Percentiles rank a stretch among this genome's conserved stretches.
These are phyloP conservation scores for Tuber magnatum DNA, from an alignment of 495 filamentous ascomycete species.

Conservation along the genomic window DNA sequence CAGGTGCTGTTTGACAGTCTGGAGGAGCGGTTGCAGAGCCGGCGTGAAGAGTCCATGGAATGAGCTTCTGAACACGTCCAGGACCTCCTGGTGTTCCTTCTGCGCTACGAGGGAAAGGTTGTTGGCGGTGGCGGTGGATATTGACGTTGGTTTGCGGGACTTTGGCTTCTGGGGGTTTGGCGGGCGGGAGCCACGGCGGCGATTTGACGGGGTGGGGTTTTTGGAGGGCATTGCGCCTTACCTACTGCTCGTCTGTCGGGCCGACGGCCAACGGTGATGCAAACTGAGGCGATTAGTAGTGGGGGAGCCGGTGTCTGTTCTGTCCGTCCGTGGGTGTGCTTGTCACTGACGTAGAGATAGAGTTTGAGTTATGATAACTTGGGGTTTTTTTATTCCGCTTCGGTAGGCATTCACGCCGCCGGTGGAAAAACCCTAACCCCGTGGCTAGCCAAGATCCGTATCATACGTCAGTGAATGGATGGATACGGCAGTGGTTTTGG, in stretches of 20 bases:
- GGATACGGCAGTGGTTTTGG: neutral
- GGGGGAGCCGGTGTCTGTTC: neutral
- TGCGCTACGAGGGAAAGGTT: neutral
- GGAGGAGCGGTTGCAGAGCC: slow-evolving; percentile 54
- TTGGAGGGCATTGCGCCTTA: slow-evolving; percentile 26
- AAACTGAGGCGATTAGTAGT: neutral
- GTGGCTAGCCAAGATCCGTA: neutral
- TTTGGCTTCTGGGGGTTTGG: slow-evolving; percentile 16
- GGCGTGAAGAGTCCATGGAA: slow-evolving; percentile 48
- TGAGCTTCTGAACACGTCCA: slow-evolving; percentile 67
- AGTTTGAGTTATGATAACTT: neutral
- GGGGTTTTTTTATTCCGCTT: neutral
- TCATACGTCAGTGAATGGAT: neutral
- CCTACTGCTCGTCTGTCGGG: neutral
- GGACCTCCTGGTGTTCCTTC: slow-evolving; percentile 54
- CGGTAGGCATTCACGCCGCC: neutral
- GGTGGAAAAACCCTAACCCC: neutral
- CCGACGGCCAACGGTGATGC: neutral
- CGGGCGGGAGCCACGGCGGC: slow-evolving; percentile 28
- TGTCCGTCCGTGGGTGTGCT: neutral
- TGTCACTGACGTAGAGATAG: neutral
- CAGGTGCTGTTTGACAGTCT: slow-evolving; percentile 73
- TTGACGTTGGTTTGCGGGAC: slow-evolving; percentile 11
- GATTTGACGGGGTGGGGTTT: slow-evolving; percentile 31
- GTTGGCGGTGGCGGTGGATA: neutral